phyloP scores from a whole-genome alignment of 192 early-diverging fungal genomes.

The Linnemannia schmuckeri region DNA sequence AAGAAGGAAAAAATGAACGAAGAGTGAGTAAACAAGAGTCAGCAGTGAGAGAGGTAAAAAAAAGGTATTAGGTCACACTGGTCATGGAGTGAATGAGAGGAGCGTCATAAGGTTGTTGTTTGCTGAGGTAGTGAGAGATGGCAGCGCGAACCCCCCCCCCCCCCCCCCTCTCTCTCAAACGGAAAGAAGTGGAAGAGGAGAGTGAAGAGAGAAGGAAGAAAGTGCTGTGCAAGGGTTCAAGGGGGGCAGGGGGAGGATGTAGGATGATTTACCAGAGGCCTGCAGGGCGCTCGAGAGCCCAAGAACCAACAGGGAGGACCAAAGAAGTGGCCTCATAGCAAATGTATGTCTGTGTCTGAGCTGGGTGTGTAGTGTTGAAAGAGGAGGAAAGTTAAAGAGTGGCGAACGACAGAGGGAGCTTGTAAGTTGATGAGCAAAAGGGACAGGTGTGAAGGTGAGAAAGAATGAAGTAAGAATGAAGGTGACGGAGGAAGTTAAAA shows the following conservation, averaged over 20 bases:
- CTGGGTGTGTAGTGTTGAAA: neutral
- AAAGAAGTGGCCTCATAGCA: conserved; percentile 20
- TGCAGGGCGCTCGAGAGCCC: conserved; percentile 29
- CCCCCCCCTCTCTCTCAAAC: too few species aligned
- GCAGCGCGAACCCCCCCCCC: too few species aligned
- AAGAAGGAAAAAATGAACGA: neutral
- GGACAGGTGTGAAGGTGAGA: neutral
- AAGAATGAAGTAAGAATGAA: neutral
- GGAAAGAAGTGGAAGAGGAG: too few species aligned
- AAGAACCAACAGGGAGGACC: conserved; percentile 25
- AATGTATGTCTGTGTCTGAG: neutral
- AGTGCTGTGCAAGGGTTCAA: neutral
- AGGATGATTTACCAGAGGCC: conserved; percentile 21
- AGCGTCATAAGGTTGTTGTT: neutral
- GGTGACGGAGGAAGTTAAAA: neutral
- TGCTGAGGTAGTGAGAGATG: neutral
- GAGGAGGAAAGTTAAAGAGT: neutral
- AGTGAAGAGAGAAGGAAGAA: neutral
- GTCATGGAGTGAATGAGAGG: neutral
- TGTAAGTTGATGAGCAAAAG: neutral
- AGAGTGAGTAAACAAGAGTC: neutral
- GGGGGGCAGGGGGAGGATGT: neutral
- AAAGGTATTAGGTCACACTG: neutral
- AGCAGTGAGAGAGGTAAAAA: neutral
- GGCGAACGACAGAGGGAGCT: neutral